Percentiles rank a stretch among this genome's conserved stretches.
These are phyloP conservation scores for Diaporthe aspalathi DNA, from an alignment of 2,329 filamentous ascomycete genomes.

Conservation along the genomic window DNA sequence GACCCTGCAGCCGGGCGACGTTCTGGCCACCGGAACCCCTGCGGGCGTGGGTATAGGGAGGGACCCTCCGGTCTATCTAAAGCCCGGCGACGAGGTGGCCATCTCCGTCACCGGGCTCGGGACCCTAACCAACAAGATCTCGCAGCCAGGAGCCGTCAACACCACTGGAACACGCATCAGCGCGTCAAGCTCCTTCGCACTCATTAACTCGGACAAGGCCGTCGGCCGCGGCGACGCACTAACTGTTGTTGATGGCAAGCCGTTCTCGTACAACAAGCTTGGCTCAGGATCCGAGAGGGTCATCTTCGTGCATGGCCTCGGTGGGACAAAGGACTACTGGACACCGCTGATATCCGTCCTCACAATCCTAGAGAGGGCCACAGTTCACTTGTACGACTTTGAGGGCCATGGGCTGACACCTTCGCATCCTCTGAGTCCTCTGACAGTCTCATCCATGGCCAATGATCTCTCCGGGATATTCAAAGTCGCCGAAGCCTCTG, in stretches of 20 bases:
- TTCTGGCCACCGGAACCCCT: not conserved
- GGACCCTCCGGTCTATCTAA: not conserved
- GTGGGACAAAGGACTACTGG: not conserved
- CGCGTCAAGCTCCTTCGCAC: not conserved
- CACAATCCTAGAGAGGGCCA: not conserved
- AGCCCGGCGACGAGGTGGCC: slow-evolving; percentile 8
- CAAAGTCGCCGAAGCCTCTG: not conserved
- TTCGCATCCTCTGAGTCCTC: not conserved
- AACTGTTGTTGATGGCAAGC: not conserved
- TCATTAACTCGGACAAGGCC: not conserved
- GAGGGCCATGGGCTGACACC: not conserved
- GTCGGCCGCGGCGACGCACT: not conserved
- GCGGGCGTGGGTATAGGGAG: not conserved
- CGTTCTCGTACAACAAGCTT: not conserved
- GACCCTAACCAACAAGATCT: not conserved
- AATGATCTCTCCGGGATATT: not conserved
- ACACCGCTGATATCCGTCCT: not conserved
- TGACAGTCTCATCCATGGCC: not conserved
- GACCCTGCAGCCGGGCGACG: not conserved
- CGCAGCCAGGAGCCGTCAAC: not conserved
- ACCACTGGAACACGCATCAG: not conserved
- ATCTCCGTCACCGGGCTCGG: not conserved
- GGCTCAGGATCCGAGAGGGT: not conserved
- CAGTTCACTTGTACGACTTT: not conserved
- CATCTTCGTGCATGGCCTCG: not conserved